Evolutionary conservation across 2,329 filamentous ascomycete species (phyloP).

Genomic region (Epichloe gansuensis): DNA sequence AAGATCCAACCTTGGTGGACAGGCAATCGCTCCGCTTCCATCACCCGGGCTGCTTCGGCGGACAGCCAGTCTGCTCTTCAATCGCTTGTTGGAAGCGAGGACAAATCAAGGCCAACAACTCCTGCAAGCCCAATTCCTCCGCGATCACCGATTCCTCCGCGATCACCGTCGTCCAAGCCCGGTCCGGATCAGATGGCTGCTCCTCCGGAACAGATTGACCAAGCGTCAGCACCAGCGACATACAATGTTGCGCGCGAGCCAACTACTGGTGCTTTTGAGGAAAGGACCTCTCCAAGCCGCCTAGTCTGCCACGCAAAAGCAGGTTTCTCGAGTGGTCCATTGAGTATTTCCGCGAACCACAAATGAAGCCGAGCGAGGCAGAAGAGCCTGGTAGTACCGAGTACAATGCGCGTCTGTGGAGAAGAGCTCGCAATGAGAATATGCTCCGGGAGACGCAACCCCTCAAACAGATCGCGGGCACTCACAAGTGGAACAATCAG

Average conservation of each 20-base stretch:
- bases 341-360: conserved; percentile 94
- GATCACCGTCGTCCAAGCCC: conserved; percentile 22
- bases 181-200: conserved; percentile 30
- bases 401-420: conserved; percentile 91
- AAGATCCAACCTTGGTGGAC: conserved; percentile 28
- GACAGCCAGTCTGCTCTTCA: conserved; percentile 53
- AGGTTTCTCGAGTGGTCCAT: conserved; percentile 91
- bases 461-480: conserved; percentile 77
- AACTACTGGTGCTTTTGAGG: conserved; percentile 61
- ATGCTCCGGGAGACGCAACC: conserved; percentile 90
- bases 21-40: conserved; percentile 31
- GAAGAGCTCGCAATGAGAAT: conserved; percentile 80
- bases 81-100: conserved; percentile 41
- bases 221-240: conserved; percentile 49
- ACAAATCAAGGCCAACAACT: conserved; percentile 24
- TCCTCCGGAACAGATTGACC: conserved; percentile 66
- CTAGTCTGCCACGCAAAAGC: conserved; percentile 64
- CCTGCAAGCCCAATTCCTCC: conserved; percentile 17
- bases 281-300: conserved; percentile 46
- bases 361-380: conserved; percentile 93
- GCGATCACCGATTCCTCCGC: conserved; percentile 12
- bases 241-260: conserved; percentile 71
- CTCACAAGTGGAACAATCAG: conserved; percentile 75
- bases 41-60: conserved; percentile 49
- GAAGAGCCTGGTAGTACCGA: conserved; percentile 94